Conservation (phyloP, 345 rosid genomes). For the Citrus trifoliata region DNA sequence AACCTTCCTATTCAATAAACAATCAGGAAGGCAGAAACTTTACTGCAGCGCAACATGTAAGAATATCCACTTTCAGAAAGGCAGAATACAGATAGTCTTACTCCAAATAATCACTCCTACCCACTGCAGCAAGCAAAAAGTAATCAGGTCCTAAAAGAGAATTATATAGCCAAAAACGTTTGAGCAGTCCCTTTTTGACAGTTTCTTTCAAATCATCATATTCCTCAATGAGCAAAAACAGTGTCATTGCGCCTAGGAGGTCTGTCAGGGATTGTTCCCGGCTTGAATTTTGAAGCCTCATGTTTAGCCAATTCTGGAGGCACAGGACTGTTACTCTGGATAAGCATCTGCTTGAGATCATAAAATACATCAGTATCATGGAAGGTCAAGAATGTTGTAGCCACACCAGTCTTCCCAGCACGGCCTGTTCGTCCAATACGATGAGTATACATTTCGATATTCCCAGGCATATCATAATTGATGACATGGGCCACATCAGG, state of each 20-base stretch:
- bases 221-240: slow-evolving; percentile 65
- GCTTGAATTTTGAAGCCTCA: slow-evolving; percentile 93
- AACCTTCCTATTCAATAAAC: slow-evolving; percentile 7
- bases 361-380: slow-evolving; percentile 81
- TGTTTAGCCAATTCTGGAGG: slow-evolving; percentile 95
- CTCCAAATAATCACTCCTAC: background rate
- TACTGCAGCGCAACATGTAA: background rate
- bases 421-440: slow-evolving; percentile 96
- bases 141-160: background rate
- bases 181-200: background rate
- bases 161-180: background rate
- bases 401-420: slow-evolving; percentile 94
- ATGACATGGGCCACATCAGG: slow-evolving; percentile 95
- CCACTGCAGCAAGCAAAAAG: background rate
- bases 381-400: slow-evolving; percentile 86
- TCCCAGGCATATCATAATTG: slow-evolving; percentile 89
- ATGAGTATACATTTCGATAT: slow-evolving; percentile 87
- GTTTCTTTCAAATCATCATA: background rate
- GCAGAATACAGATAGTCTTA: background rate
- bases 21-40: slow-evolving; percentile 3
- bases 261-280: slow-evolving; percentile 85
- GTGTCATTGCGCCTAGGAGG: slow-evolving; percentile 93
- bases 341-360: slow-evolving; percentile 98
- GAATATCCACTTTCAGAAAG: background rate
- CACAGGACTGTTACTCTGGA: slow-evolving; percentile 84